Base-by-base conservation (phyloP, 352 stramenopile species). In the Pythium brassicae region DNA sequence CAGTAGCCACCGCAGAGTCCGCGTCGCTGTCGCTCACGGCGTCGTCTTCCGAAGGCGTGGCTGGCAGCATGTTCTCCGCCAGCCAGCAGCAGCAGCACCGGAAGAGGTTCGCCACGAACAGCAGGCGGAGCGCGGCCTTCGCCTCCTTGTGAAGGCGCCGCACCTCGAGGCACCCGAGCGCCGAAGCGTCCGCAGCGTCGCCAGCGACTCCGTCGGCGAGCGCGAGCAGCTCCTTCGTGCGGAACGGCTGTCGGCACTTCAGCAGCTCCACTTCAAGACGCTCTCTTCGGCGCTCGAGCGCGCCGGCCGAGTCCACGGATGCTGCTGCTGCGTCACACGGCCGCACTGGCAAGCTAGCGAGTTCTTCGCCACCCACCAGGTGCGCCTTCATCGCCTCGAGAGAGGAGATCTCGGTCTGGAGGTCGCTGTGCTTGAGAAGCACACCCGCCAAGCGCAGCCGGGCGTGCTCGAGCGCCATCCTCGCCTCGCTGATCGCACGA, bases 81-180 rank as follows among this genome's bases (percentile, higher is more conserved):
- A 90, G 61, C 75, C 75, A 90, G 51, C 69, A 90, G 55, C 69
- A 87, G 43, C 75, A 85, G 0, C 55, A 72, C 1, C 79, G 75
- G 17, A 90, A 74, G 17, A 87, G 53, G 53, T 87, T 87, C 15
- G 56, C 50, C n/a, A 88, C 34, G 10, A 90, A 77, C 14, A 90
- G 64, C 2, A 49, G 44, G n/a, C 76, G 71, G 34, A 89, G 39
- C n/a, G 73, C 66, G 1, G 25, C 26, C 0, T 62, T 65, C 4
- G 75, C 63, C 25, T 70, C 50, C 32, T 68, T 78, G 55, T 86
- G 70, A 2, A 86, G 58, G 5, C 55, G 53, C 20, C 68, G 63
- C 22, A 72, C 20, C 17, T 53, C 59, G 42, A 62, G 49, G 14
- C 39, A 26, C 15, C 32, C 6, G 20, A 7, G 27, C 20, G 11